These are phyloP conservation scores for Dothistroma septosporum DNA, from an alignment of 2,329 filamentous ascomycete genomes.

Conservation along the genomic window DNA sequence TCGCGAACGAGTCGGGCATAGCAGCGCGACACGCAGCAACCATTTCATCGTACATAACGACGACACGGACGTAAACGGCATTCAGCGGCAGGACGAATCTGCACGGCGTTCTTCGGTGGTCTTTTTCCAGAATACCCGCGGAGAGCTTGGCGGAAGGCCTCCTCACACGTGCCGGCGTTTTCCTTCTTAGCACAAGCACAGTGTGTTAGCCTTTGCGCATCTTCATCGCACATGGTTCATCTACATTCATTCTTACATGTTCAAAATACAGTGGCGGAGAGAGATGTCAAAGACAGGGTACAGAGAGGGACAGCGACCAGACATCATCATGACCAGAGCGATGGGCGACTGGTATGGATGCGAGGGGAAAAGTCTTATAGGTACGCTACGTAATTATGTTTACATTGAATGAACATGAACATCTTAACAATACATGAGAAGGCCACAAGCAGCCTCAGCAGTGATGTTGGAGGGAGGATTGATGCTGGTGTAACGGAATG, in stretches of 20 bases:
- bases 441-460: not conserved
- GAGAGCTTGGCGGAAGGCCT: not conserved
- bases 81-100: conserved; percentile 11
- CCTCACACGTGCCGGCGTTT: conserved; percentile 5
- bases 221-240: conserved; percentile 12
- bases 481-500: not conserved
- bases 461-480: not conserved
- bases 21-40: not conserved
- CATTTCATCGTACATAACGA: conserved; percentile 17
- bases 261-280: not conserved
- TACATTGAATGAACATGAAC: conserved; percentile 19
- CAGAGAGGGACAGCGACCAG: conserved; percentile 8
- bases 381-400: conserved; percentile 23
- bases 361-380: conserved; percentile 3
- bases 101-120: conserved; percentile 4
- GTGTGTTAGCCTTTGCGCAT: conserved; percentile 12
- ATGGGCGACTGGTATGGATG: not conserved
- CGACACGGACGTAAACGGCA: conserved; percentile 15
- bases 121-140: conserved; percentile 4
- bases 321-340: conserved; percentile 6
- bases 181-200: conserved; percentile 6
- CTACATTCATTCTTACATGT: conserved; percentile 11
- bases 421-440: not conserved
- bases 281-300: conserved; percentile 2
- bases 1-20: conserved; percentile 21